Percentiles rank a stretch among this genome's conserved stretches.
phyloP scores from a whole-genome alignment of 768 basidiomycete genomes.

The Favolaschia claudopus region DNA sequence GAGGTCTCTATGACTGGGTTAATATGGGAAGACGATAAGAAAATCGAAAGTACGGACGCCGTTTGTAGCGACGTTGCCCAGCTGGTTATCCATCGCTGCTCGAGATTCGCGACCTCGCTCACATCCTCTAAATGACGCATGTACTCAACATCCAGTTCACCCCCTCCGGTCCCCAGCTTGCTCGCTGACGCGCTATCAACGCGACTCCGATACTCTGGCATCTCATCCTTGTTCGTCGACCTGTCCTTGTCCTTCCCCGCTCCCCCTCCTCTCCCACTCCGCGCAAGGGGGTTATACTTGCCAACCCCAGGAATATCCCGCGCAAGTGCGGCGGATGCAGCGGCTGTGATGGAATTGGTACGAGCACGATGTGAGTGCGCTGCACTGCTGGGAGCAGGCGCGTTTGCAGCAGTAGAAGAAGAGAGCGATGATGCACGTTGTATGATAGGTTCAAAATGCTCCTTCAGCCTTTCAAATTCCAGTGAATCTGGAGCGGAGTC shows the following conservation, averaged over 20 bases:
- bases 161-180: conserved; percentile 62
- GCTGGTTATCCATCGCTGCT: conserved; percentile 83
- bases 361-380: conserved; percentile 77
- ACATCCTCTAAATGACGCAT: conserved; percentile 69
- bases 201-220: conserved; percentile 78
- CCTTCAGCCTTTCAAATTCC: conserved; percentile 94
- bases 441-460: conserved; percentile 96
- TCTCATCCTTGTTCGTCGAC: conserved; percentile 76
- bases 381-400: conserved; percentile 54
- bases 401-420: conserved; percentile 61
- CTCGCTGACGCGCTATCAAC: conserved; percentile 68
- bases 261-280: conserved; percentile 51
- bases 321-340: conserved; percentile 87
- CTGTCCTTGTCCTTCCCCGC: conserved; percentile 72
- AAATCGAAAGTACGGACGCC: conserved; percentile 53
- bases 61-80: conserved; percentile 76
- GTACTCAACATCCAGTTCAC: conserved; percentile 75
- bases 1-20: conserved; percentile 58
- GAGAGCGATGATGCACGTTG: conserved; percentile 76
- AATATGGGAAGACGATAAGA: conserved; percentile 11
- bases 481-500: conserved; percentile 84
- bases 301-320: conserved; percentile 86
- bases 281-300: conserved; percentile 74
- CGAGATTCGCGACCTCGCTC: conserved; percentile 71
- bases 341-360: conserved; percentile 85